phyloP scores from a whole-genome alignment of 345 rosid species.

The Aurinia saxatilis region DNA sequence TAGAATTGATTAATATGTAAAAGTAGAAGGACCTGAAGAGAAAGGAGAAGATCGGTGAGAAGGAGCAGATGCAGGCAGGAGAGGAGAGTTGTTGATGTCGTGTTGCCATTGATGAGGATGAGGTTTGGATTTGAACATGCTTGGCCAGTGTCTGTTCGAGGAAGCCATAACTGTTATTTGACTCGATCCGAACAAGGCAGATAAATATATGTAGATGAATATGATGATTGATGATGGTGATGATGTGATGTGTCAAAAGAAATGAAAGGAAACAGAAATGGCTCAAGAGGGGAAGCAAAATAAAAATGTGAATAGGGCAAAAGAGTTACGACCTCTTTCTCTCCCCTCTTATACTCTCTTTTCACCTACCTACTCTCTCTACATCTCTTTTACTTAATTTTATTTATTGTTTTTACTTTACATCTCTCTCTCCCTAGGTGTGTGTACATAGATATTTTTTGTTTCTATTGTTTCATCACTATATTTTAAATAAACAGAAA shows the following conservation, averaged over 20 bases:
- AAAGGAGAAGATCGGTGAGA: slow-evolving; percentile 50
- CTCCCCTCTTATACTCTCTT: slow-evolving; percentile 34
- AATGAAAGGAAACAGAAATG: slow-evolving; percentile 18
- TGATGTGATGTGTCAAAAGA: slow-evolving; percentile 27
- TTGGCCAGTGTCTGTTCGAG: slow-evolving; percentile 99
- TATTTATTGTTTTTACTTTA: no score
- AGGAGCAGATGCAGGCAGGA: slow-evolving; percentile 38
- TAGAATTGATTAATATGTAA: not conserved
- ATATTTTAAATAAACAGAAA: no score
- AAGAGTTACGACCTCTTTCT: slow-evolving; percentile 30
- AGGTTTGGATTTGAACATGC: slow-evolving; percentile 99
- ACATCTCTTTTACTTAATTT: slow-evolving; percentile 1
- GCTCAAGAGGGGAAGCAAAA: slow-evolving; percentile 2
- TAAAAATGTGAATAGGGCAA: slow-evolving; percentile 26
- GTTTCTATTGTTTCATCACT: not conserved
- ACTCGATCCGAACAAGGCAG: slow-evolving; percentile 13
- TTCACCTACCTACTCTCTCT: slow-evolving; percentile 40
- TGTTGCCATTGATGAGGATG: slow-evolving; percentile 80
- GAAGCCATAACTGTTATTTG: slow-evolving; percentile 63
- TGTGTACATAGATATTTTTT: not conserved
- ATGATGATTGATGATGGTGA: slow-evolving; percentile 17
- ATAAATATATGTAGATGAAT: slow-evolving; percentile 6
- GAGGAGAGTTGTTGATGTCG: slow-evolving; percentile 69
- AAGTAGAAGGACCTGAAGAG: slow-evolving; percentile 20
- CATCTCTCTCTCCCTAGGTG: no score